Conservation (phyloP, 192 early-diverging fungal genomes). For the Backusella psychrophila region DNA sequence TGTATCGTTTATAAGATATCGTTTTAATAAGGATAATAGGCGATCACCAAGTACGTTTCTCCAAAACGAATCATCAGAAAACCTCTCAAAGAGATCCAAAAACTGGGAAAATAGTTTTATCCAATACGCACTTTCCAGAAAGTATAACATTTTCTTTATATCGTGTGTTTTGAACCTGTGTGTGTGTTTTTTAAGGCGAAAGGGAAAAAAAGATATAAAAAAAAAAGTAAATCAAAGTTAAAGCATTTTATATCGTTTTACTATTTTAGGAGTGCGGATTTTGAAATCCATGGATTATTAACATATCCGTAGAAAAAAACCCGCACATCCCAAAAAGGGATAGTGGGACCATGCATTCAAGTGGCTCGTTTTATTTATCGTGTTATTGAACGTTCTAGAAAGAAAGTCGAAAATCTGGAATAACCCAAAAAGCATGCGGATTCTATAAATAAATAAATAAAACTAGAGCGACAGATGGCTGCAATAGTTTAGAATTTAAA, state of each 20-base stretch:
- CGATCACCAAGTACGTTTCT: constrained; percentile 8
- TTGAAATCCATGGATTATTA: background rate
- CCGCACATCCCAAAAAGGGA: too few relatives aligned
- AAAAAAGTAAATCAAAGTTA: background rate
- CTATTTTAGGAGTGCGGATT: background rate
- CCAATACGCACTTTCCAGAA: background rate
- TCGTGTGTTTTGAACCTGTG: too few relatives aligned
- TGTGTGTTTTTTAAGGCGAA: background rate
- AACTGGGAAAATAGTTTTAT: background rate
- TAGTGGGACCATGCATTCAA: background rate
- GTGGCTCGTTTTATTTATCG: background rate
- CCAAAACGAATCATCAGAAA: constrained; percentile 21
- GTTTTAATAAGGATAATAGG: background rate
- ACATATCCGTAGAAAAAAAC: too few relatives aligned
- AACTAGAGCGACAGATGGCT: too few relatives aligned
- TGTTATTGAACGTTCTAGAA: background rate
- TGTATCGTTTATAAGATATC: constrained; percentile 18
- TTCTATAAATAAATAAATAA: background rate
- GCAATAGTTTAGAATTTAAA: too few relatives aligned
- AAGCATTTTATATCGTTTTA: background rate
- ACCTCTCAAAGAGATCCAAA: constrained; percentile 2
- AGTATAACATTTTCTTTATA: background rate
- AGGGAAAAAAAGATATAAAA: background rate
- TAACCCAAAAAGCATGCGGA: background rate
- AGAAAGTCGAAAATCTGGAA: background rate